Conservation (phyloP, 148 eudicot species). For the Silene conica region DNA sequence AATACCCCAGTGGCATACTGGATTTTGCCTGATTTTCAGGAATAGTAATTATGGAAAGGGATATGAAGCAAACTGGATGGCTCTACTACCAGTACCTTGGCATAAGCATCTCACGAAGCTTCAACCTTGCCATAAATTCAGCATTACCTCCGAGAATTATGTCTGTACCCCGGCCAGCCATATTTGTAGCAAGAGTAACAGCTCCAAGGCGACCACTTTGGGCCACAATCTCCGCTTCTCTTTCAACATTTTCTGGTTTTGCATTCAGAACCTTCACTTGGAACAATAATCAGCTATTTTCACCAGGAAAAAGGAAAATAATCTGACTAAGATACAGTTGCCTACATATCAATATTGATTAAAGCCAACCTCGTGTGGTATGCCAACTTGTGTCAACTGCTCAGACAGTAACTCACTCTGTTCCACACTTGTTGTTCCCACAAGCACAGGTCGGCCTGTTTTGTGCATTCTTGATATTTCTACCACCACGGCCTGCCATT, state of each 20-base stretch:
- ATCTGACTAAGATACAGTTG: background rate
- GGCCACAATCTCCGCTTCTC: slow-evolving; percentile 99
- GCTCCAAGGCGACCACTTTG: slow-evolving; percentile 99
- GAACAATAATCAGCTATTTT: slow-evolving; percentile 2
- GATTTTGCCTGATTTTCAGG: background rate
- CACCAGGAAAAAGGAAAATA: background rate
- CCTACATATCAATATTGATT: slow-evolving; percentile 5
- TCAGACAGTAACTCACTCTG: slow-evolving; percentile 86
- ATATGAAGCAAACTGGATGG: background rate
- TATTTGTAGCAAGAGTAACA: slow-evolving; percentile 98
- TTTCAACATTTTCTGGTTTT: slow-evolving; percentile 99
- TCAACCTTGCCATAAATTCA: slow-evolving; percentile 98
- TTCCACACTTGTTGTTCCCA: slow-evolving; percentile 98
- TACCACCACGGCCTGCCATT: slow-evolving; percentile 93
- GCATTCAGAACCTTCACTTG: slow-evolving; percentile 80
- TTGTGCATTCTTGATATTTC: slow-evolving; percentile 97
- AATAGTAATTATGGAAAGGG: background rate
- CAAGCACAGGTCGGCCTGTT: slow-evolving; percentile 96
- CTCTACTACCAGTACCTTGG: slow-evolving; percentile 61
- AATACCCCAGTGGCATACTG: slow-evolving; percentile 2
- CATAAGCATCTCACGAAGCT: slow-evolving; percentile 96
- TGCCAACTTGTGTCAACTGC: slow-evolving; percentile 81
- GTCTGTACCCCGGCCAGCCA: slow-evolving; percentile 99
- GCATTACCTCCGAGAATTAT: slow-evolving; percentile 99
- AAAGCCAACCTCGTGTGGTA: slow-evolving; percentile 75